Base-by-base conservation (phyloP, 1,139 yeast genomes). In the Saccharomyces pastorianus region DNA sequence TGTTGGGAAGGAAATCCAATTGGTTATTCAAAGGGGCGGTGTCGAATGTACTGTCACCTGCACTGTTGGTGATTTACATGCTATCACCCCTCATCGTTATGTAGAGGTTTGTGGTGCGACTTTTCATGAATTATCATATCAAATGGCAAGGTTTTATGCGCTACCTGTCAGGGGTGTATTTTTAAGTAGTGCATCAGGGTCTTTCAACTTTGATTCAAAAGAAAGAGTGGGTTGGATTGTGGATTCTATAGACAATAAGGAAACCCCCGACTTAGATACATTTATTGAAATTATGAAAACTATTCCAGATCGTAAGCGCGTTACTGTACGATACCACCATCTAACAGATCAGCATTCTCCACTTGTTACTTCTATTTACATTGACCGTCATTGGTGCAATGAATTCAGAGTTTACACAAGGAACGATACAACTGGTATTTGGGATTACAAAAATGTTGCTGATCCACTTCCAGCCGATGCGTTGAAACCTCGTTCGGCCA, bases 101-200 rank as follows among this genome's bases (percentile, higher is more conserved):
- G 85, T 90, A 2, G 88, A 85, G 58, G 93, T 86, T 7, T 85
- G 88, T 49, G 97, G 97, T 53, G 96, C 95, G 0, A 79, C 88
- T 0, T 88, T 90, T 72, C 90, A 90, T 67, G 83, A 87, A 53
- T 73, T 90, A 60, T 86, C 95, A 49, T 91, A 90, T 68, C 97
- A 90, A 70, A 77, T 89, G 71, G 97, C 97, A 2, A 79, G 96
- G 65, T 78, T 84, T 53, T 88, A 83, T 66, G 88, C 95, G 50
- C 79, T 89, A 47, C 95, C 96, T 0, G 91, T 87, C 4, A 79
- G 75, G 60, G 97, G 97, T 42, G 96, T 90, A 0, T 89, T 81
- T 65, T 78, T 88, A 49, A 84, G 87, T 61, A 82, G 86, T 60
- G 89, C 95, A 0, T 76, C 86, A 3, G 95, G 95, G 0, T 85